Base-by-base conservation (phyloP, 2,329 filamentous ascomycete genomes). In the Capronia epimyces region DNA sequence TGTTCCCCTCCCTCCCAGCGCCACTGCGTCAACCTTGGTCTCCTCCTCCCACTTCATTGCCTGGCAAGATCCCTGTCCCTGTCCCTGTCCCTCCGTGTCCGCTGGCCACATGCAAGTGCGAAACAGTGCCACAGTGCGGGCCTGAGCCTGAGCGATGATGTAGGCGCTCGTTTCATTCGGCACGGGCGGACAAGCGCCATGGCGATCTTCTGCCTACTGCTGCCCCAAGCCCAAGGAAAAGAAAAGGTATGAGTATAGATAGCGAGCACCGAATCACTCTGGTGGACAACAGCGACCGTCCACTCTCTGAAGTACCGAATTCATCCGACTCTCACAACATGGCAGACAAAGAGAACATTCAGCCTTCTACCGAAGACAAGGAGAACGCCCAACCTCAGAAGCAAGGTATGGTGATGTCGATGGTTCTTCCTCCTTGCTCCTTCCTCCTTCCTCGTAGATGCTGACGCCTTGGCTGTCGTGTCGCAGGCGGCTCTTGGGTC, bases 401-500 rank as follows among this genome's bases (percentile, higher is more conserved):
- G 18, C 10, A 50, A 36, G 47, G 45, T 48, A 15, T 10, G 45
- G 24, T 3, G n/a, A 6, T 36, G 4, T 36, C 32, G 6, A 27
- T 27, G 6, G 25, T 6, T 5, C 25, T 5, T 10, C 16, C 32
- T 36, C 32, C 16, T 13, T 13, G 6, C 6, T 7, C 16, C 32
- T 7, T 36, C 13, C n/a, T n/a, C n/a, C 32, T 36, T 18, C 6
- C 32, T 36, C 32, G n/a, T 5, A 10, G 25, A 10, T 10, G n/a
- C 3, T n/a, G 29, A 12, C 7, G 13, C 7, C 7, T 3, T 6
- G 3, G 29, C 7, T n/a, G 29, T 3, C 29, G 29, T 7, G 29
- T 12, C 7, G 12, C 13, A 32, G 29, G 25, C 7, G 29, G 29
- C 7, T 42, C 48, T 2, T 58, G 58, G 58, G 46, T 48, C 20